phyloP scores from a whole-genome alignment of 176 grass and related monocot genomes.

The Bonia amplexicaulis region DNA sequence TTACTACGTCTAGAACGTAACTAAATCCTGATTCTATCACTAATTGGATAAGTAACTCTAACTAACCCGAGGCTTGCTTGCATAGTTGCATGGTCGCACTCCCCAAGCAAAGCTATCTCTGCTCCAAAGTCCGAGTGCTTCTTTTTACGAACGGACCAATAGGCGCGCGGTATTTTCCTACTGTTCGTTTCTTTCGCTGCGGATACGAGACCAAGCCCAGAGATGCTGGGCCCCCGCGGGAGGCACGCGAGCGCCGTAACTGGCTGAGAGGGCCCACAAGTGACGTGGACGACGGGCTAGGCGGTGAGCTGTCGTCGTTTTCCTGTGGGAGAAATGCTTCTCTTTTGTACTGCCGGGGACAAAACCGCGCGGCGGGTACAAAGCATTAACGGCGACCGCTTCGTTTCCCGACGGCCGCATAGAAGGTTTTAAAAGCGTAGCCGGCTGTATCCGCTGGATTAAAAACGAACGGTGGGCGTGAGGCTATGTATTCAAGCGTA shows the following conservation, averaged over 20 bases:
- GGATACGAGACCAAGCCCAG: not conserved
- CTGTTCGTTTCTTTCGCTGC: not conserved
- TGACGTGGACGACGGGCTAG: not conserved
- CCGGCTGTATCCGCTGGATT: not conserved
- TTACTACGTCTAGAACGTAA: too few relatives aligned
- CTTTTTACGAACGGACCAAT: not conserved
- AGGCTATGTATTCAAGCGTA: not conserved
- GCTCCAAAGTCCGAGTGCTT: not conserved
- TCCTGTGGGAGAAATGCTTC: not conserved
- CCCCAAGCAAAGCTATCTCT: not conserved
- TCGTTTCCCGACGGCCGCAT: not conserved
- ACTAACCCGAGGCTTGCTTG: not conserved
- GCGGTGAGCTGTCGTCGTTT: not conserved
- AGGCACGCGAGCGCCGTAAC: not conserved
- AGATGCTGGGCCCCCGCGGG: not conserved
- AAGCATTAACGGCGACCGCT: not conserved
- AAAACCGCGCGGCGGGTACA: not conserved
- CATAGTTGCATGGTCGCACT: too few relatives aligned
- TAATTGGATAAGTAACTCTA: not conserved
- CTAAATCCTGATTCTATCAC: too few relatives aligned
- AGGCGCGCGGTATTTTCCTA: not conserved
- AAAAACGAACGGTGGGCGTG: not conserved
- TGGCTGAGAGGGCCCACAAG: rapidly evolving
- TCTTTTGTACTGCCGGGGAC: not conserved
- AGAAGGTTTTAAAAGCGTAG: not conserved